A percentile compares a stretch with the other conserved stretches of the same genome.
These are phyloP conservation scores for Luffa aegyptiaca DNA, from an alignment of 306 rosid species.

Conservation along the genomic window DNA sequence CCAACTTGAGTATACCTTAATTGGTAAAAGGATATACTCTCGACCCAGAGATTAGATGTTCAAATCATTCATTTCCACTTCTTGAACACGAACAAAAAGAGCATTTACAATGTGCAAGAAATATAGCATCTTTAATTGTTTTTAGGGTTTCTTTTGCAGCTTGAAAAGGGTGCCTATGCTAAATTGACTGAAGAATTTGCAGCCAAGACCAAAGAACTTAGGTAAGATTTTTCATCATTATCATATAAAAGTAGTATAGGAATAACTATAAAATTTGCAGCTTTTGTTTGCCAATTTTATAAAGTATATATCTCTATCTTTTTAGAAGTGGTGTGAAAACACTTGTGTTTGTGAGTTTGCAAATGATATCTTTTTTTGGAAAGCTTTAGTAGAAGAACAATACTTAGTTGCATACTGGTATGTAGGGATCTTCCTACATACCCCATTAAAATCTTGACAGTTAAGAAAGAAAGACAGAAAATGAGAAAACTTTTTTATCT, in stretches of 20 bases:
- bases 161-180: not conserved
- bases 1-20: too few species aligned
- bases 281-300: not conserved
- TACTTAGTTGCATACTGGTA: too few species aligned
- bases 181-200: constrained; percentile 6
- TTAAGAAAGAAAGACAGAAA: too few species aligned
- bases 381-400: not conserved
- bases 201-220: constrained; percentile 4
- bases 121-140: not conserved
- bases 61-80: too few species aligned
- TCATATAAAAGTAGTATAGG: not conserved
- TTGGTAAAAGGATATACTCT: too few species aligned
- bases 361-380: not conserved
- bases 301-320: not conserved
- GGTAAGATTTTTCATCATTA: not conserved
- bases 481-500: too few species aligned
- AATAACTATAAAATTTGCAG: not conserved
- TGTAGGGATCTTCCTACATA: too few species aligned
- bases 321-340: not conserved
- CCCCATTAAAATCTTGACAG: too few species aligned
- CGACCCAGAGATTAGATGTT: too few species aligned
- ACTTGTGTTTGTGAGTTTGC: not conserved
- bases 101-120: too few species aligned
- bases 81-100: too few species aligned
- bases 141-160: not conserved